These are phyloP conservation scores for Lactarius sanguifluus DNA, from an alignment of 768 basidiomycete genomes.

Conservation along the genomic window DNA sequence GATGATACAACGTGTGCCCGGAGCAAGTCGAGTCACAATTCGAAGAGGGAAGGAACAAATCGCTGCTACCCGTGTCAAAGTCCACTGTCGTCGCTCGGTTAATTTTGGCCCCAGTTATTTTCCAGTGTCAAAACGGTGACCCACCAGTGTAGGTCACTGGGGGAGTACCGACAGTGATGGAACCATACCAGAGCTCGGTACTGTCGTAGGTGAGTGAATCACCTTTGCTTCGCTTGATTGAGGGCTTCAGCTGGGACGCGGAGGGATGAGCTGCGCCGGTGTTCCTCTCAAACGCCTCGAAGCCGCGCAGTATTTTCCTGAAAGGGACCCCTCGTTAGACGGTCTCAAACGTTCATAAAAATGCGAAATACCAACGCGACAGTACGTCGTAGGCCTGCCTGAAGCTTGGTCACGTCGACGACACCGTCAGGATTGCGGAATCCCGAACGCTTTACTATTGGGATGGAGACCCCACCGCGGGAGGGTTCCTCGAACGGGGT, in stretches of 20 bases:
- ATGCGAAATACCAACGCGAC: slow-evolving; percentile 4
- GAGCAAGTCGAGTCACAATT: slow-evolving; percentile 36
- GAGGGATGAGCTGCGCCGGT: slow-evolving; percentile 23
- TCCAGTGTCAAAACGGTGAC: background rate
- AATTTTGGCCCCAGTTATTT: background rate
- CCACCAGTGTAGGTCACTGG: slow-evolving; percentile 19
- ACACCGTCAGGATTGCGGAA: background rate
- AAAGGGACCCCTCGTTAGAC: background rate
- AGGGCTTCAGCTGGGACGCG: background rate
- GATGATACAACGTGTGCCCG: slow-evolving; percentile 14
- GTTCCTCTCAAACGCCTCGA: slow-evolving; percentile 19
- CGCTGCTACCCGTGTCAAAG: slow-evolving; percentile 40
- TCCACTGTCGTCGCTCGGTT: slow-evolving; percentile 32
- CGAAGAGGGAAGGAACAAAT: slow-evolving; percentile 39
- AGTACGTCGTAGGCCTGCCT: background rate
- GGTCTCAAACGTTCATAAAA: background rate
- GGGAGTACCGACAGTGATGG: slow-evolving; percentile 28
- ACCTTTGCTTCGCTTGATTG: slow-evolving; percentile 4
- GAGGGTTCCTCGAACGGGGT: background rate
- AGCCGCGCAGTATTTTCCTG: slow-evolving; percentile 26
- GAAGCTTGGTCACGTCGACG: background rate
- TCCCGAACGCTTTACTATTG: background rate
- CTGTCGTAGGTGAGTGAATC: slow-evolving; percentile 17
- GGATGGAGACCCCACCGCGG: background rate
- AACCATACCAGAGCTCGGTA: slow-evolving; percentile 24